Evolutionary conservation across 2,329 filamentous ascomycete genomes (phyloP).

Genomic region (Akanthomyces lecanii): DNA sequence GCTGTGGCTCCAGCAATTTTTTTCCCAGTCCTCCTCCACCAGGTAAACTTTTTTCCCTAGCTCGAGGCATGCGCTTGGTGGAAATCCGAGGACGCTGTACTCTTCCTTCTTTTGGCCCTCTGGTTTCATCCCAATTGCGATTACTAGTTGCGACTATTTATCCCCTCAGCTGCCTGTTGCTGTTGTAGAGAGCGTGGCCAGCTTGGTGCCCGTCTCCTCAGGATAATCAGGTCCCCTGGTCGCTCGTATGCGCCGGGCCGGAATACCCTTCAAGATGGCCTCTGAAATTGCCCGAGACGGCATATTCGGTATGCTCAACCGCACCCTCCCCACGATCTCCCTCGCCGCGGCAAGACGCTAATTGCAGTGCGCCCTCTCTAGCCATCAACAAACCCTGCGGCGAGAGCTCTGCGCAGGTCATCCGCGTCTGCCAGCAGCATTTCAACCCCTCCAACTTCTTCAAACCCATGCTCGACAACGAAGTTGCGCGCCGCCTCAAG

Average conservation of each 20-base stretch:
- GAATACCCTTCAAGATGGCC: slow-evolving; percentile 46
- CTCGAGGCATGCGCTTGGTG: neutral
- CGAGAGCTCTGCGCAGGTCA: slow-evolving; percentile 82
- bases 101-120: neutral
- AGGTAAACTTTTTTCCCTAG: neutral
- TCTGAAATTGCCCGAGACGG: slow-evolving; percentile 51
- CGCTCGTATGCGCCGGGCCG: slow-evolving; percentile 28
- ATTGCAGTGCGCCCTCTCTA: slow-evolving; percentile 32
- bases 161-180: neutral
- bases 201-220: neutral
- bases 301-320: slow-evolving; percentile 48
- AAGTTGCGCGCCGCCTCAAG: slow-evolving; percentile 50
- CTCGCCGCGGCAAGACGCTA: neutral
- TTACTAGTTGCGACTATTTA: neutral
- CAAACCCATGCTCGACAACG: slow-evolving; percentile 66
- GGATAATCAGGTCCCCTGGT: neutral
- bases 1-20: neutral
- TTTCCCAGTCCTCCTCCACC: neutral
- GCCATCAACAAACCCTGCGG: slow-evolving; percentile 90
- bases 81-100: neutral
- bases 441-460: slow-evolving; percentile 82
- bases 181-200: neutral
- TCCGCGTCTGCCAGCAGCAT: slow-evolving; percentile 78
- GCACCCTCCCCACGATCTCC: neutral
- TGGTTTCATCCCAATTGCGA: neutral